Evolutionary conservation across 352 stramenopile species (phyloP), one percentile per base, ranked within the genome.

Genomic region (Pythium myriotylum): DNA sequence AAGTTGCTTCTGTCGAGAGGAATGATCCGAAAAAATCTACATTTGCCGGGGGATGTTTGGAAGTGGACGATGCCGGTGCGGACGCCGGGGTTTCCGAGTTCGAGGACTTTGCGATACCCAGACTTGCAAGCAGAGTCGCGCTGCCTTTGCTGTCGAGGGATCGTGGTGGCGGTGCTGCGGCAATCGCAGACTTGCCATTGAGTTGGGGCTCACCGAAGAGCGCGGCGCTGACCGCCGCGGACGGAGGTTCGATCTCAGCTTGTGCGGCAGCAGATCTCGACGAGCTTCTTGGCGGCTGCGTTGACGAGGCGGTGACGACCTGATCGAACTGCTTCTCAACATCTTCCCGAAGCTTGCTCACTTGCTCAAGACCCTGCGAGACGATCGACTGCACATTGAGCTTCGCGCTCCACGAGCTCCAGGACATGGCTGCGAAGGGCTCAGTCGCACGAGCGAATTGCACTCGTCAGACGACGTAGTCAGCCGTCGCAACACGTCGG

Each of bases 291-390:
- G 50, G 59, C 9, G 59, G 41, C 42, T 66, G 59, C 4, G 59
- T 13, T 4, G 24, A 24, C 0, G 59, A 59, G 10, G 73, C 69
- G 19, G 79, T 71, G 35, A 94, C 81, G 35, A 84, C 81, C 59
- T 94, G 80, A 47, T 94, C 86, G 54, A 94, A 94, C 56, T 91
- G 86, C 68, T 94, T 94, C 68, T 94, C 86, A 50, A 94, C 86
- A 60, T 94, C 86, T 65, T 94, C 86, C 20, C 84, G 84, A 55
- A 94, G 72, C 76, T 75, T 91, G 40, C 69, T 79, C 53, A 94
- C 86, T 63, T 94, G 86, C 61, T 94, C 86, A 29, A 94, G 68
- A 14, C 86, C 86, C 61, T 93, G 86, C 17, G 81, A 89, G 32
- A 94, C 86, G 68, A 94, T 88, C 32, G 79, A 90, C 62, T 84